Percentiles rank a stretch among this genome's conserved stretches.
Conservation (phyloP, 2,329 filamentous ascomycete species). For the Fusarium transvaalense region DNA sequence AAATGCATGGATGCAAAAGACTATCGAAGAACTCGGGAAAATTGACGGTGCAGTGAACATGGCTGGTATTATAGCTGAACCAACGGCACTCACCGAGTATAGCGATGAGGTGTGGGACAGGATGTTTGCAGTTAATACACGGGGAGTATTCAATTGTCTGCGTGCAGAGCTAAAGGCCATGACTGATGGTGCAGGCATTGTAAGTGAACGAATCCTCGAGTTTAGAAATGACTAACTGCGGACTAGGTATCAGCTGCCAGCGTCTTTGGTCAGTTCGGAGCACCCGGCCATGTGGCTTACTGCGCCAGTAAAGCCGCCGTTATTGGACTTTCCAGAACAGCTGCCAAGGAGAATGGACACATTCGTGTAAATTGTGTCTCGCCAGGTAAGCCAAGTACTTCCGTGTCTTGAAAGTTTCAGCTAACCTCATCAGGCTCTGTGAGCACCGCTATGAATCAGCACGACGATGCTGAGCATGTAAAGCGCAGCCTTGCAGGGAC, state of each 20-base stretch:
- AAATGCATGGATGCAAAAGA: slow-evolving; percentile 49
- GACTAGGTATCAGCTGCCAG: slow-evolving; percentile 50
- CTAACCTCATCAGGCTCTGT: slow-evolving; percentile 24
- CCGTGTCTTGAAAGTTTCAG: accelerated
- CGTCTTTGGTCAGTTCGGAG: slow-evolving; percentile 48
- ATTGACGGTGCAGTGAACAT: slow-evolving; percentile 60
- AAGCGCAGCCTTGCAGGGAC: slow-evolving; percentile 19
- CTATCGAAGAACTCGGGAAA: slow-evolving; percentile 51
- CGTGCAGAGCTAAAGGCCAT: slow-evolving; percentile 58
- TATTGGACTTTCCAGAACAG: slow-evolving; percentile 48
- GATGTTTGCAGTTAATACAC: slow-evolving; percentile 59
- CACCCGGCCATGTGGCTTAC: slow-evolving; percentile 49
- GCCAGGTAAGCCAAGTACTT: slow-evolving; percentile 4
- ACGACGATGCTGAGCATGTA: slow-evolving; percentile 26
- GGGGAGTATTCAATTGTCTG: slow-evolving; percentile 64
- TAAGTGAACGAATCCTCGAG: slow-evolving; percentile 40
- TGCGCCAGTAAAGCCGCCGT: slow-evolving; percentile 51
- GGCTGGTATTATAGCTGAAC: slow-evolving; percentile 41
- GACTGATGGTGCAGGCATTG: slow-evolving; percentile 47
- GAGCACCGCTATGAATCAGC: slow-evolving; percentile 32
- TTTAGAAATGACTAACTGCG: slow-evolving; percentile 51
- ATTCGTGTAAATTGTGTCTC: slow-evolving; percentile 37
- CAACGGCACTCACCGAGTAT: slow-evolving; percentile 49
- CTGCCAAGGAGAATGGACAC: slow-evolving; percentile 46
- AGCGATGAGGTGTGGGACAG: slow-evolving; percentile 58